phyloP scores from a whole-genome alignment of 345 rosid species.

The Iberis pinnata region DNA sequence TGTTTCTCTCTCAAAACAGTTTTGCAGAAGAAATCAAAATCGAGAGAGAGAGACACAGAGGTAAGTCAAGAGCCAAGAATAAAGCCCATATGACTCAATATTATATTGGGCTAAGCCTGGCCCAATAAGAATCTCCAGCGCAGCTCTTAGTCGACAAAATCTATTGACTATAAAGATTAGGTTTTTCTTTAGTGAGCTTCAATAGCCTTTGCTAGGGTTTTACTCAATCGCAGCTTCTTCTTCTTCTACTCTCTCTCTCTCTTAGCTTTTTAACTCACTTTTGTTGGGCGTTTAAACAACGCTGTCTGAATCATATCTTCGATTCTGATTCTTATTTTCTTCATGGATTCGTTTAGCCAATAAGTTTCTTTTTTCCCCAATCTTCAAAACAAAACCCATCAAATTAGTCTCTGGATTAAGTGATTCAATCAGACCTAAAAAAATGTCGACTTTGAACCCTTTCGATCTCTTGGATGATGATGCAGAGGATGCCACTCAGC shows the following conservation, averaged over 20 bases:
- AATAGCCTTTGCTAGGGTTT: constrained; percentile 20
- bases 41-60: too few species aligned
- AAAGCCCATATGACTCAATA: too few species aligned
- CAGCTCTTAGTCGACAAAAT: too few species aligned
- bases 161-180: constrained; percentile 1
- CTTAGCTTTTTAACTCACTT: neutral
- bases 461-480: constrained; percentile 74
- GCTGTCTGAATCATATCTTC: constrained; percentile 23
- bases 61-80: too few species aligned
- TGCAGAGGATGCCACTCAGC: constrained; percentile 51
- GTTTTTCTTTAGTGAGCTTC: neutral
- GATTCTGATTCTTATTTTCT: constrained; percentile 18
- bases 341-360: constrained; percentile 20
- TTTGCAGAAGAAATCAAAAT: neutral
- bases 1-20: constrained; percentile 8
- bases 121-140: too few species aligned
- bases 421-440: constrained; percentile 14
- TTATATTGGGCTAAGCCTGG: too few species aligned
- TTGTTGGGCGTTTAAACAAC: constrained; percentile 25
- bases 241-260: neutral
- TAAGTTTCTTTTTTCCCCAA: constrained; percentile 10
- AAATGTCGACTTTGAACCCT: constrained; percentile 76
- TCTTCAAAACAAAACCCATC: neutral
- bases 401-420: neutral
- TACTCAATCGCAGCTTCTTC: constrained; percentile 15